Conservation (phyloP, 1,284 basidiomycete species). For the Cutaneotrichosporon sp. region DNA sequence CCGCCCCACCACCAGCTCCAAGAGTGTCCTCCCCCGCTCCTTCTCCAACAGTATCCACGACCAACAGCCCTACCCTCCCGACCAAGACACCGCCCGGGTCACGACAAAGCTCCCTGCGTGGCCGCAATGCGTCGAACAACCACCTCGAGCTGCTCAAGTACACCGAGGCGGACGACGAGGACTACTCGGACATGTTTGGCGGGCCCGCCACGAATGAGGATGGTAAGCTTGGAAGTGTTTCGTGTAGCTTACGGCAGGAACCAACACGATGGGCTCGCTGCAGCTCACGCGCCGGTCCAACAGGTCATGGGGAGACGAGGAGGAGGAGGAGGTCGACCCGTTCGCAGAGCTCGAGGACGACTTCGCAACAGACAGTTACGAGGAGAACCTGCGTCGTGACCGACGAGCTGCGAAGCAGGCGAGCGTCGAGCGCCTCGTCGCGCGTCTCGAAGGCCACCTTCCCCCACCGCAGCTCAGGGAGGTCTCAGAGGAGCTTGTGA, state of each 20-base stretch:
- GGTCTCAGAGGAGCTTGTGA: constrained; percentile 82
- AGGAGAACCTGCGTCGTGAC: constrained; percentile 84
- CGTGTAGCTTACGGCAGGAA: constrained; percentile 16
- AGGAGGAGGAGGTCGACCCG: constrained; percentile 89
- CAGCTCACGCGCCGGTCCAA: constrained; percentile 79
- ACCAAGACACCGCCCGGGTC: constrained; percentile 42
- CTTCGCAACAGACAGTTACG: constrained; percentile 77
- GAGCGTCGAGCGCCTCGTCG: constrained; percentile 78
- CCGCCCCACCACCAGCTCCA: constrained; percentile 6
- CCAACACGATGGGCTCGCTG: constrained; percentile 27
- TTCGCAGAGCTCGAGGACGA: constrained; percentile 95
- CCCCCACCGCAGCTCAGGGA: constrained; percentile 72
- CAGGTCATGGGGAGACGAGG: constrained; percentile 80
- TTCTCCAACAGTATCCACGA: constrained; percentile 1
- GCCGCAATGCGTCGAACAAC: constrained; percentile 24
- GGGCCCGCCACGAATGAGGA: constrained; percentile 55
- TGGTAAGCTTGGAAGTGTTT: neutral
- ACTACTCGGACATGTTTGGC: constrained; percentile 87
- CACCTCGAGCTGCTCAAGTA: constrained; percentile 68
- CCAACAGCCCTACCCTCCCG: constrained; percentile 11
- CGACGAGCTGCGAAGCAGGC: constrained; percentile 83
- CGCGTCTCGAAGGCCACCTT: constrained; percentile 75
- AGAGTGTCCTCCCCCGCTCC: neutral
- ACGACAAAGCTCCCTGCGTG: constrained; percentile 37
- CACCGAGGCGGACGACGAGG: constrained; percentile 77